Evolutionary conservation across 441 rosid species (phyloP).

Genomic region (Syzygium malaccense): DNA sequence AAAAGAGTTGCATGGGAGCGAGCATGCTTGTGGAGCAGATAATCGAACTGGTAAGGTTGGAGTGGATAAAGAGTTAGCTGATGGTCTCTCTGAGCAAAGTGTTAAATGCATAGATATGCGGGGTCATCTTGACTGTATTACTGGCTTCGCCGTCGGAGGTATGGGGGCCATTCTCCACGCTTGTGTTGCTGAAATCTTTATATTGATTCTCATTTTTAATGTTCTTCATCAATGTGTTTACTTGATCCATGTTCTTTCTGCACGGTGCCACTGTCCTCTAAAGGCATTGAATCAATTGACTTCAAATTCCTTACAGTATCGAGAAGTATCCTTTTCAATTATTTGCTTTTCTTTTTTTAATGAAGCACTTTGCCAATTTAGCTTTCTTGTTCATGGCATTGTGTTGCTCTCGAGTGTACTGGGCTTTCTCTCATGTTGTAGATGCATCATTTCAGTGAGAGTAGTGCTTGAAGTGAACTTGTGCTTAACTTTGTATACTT

Average conservation of each 20-base stretch:
- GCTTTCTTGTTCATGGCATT: not conserved
- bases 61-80: slow-evolving; percentile 26
- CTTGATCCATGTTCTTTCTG: not conserved
- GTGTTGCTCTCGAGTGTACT: not conserved
- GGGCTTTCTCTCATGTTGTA: not conserved
- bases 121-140: slow-evolving; percentile 75
- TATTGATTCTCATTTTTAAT: not conserved
- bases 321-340: not conserved
- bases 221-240: not conserved
- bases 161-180: not conserved
- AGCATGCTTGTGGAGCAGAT: slow-evolving; percentile 19
- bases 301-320: not conserved
- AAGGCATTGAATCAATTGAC: not conserved
- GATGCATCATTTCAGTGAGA: not conserved
- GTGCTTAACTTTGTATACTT: not conserved
- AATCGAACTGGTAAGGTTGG: slow-evolving; percentile 10
- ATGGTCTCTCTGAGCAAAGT: slow-evolving; percentile 37
- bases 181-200: not conserved
- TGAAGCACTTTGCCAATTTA: not conserved
- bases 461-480: not conserved
- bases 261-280: not conserved
- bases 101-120: slow-evolving; percentile 45
- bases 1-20: slow-evolving; percentile 14
- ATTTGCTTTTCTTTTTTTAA: not conserved
- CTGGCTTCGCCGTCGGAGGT: slow-evolving; percentile 85